Percentiles rank a stretch among this genome's conserved stretches.
Evolutionary conservation across 169 alveolate genomes (phyloP).

Genomic region (Cryptosporidium canis): DNA sequence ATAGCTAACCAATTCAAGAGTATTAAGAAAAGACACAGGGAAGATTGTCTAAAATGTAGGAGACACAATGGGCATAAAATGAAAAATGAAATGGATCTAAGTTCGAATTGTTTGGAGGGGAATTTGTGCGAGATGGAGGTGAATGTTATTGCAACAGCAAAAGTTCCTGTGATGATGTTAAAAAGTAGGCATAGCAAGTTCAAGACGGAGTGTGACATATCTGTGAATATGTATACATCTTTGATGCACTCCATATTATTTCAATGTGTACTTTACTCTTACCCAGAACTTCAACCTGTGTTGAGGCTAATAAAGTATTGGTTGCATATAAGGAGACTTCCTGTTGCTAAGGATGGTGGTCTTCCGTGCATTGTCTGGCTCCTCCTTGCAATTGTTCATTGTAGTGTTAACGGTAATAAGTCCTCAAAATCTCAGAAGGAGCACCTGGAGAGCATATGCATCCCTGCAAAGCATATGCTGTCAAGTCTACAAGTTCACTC

Average conservation of each 20-base stretch:
- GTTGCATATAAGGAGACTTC: conserved; percentile 84
- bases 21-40: conserved; percentile 73
- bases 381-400: conserved; percentile 79
- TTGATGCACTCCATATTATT: conserved; percentile 87
- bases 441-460: conserved; percentile 45
- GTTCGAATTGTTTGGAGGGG: conserved; percentile 69
- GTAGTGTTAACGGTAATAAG: conserved; percentile 17
- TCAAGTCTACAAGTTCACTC: conserved; percentile 44
- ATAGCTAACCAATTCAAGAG: conserved; percentile 76
- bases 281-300: conserved; percentile 85
- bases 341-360: conserved; percentile 91
- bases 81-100: conserved; percentile 2
- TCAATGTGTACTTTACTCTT: conserved; percentile 78
- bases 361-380: conserved; percentile 90
- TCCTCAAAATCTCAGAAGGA: conserved; percentile 37
- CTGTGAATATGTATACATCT: conserved; percentile 87
- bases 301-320: conserved; percentile 87
- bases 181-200: conserved; percentile 75
- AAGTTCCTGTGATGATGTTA: conserved; percentile 88
- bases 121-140: conserved; percentile 73
- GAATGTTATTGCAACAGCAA: conserved; percentile 87
- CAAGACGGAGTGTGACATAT: conserved; percentile 86
- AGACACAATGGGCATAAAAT: background rate
- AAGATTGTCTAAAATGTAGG: conserved; percentile 10
- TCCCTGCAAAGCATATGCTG: conserved; percentile 53